A percentile compares a stretch with the other conserved stretches of the same genome.
phyloP scores from a whole-genome alignment of 306 rosid genomes.

The Rosa multiflora region DNA sequence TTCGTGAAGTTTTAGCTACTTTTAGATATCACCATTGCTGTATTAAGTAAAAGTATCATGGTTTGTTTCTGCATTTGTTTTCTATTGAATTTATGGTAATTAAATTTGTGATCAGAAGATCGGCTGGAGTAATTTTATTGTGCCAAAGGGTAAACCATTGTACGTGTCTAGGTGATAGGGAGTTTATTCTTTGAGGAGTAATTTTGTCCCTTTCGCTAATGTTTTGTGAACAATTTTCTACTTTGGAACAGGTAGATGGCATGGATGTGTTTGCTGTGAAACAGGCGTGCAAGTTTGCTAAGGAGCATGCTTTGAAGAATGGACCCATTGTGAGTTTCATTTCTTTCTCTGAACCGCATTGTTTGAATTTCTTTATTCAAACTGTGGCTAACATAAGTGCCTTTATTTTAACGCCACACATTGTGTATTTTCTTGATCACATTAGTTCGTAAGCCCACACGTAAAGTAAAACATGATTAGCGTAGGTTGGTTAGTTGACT shows the following conservation, averaged over 20 bases:
- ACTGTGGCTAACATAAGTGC: neutral
- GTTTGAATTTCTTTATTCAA: neutral
- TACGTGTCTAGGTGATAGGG: neutral
- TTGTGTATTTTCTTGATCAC: neutral
- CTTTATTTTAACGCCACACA: neutral
- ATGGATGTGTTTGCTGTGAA: constrained; percentile 98
- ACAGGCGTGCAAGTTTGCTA: constrained; percentile 90
- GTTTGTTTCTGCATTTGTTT: no score
- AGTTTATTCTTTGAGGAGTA: neutral
- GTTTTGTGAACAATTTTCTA: constrained; percentile 12
- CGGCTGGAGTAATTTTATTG: neutral
- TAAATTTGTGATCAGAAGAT: neutral
- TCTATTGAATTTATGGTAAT: no score
- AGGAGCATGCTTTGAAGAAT: constrained; percentile 91
- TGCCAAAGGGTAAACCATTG: neutral
- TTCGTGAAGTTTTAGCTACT: neutral
- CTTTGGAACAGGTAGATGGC: constrained; percentile 77
- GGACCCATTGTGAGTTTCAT: constrained; percentile 88
- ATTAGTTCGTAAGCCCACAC: neutral
- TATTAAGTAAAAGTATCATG: neutral
- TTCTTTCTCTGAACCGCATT: neutral
- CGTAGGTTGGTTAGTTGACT: neutral
- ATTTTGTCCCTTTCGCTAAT: neutral
- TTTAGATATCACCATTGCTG: neutral
- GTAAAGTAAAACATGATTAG: neutral